Evolutionary conservation across 345 rosid species (phyloP).

Genomic region (Rhodomyrtus tomentosa): DNA sequence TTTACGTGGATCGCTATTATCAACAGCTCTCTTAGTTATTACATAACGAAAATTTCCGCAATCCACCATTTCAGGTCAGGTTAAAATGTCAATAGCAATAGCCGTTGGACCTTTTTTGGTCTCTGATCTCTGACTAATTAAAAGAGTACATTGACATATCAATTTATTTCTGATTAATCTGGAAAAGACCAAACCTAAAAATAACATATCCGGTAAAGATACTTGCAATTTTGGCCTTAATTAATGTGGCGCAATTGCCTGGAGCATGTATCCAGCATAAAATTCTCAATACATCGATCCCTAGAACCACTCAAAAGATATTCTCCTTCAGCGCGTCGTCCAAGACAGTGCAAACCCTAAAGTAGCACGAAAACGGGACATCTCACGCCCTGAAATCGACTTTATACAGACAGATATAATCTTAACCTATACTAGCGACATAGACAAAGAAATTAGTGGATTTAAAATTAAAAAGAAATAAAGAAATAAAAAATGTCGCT

Average conservation of each 20-base stretch:
- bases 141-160: background rate
- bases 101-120: background rate
- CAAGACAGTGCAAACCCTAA: background rate
- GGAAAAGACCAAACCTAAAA: background rate
- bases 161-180: background rate
- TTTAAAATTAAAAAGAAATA: too few species aligned
- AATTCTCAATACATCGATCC: background rate
- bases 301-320: background rate
- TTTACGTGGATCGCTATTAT: background rate
- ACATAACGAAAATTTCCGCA: background rate
- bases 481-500: too few species aligned
- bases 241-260: background rate
- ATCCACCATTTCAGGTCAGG: background rate
- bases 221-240: background rate
- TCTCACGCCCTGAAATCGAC: too few species aligned
- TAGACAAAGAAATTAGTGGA: too few species aligned
- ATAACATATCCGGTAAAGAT: background rate
- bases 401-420: too few species aligned
- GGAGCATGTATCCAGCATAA: background rate
- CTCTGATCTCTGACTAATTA: background rate
- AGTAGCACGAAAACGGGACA: background rate
- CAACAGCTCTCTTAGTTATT: background rate
- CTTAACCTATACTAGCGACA: too few species aligned
- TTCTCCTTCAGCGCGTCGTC: background rate
- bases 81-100: background rate